Base-by-base conservation (phyloP, 345 rosid genomes). In the Syzygium jambos region DNA sequence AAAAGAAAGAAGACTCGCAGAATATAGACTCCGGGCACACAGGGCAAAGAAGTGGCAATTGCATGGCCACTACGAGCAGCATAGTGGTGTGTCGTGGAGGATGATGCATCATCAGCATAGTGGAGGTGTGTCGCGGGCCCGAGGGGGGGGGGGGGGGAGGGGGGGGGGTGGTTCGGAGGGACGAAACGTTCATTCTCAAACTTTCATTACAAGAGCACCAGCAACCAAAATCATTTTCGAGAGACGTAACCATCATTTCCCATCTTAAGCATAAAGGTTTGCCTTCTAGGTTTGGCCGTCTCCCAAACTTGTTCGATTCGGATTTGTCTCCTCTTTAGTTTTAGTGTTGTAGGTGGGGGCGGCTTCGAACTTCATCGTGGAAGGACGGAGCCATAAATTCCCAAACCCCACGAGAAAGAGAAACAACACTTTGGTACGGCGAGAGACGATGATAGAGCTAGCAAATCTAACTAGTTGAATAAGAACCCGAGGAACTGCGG, bases 211-310 rank as follows among this genome's bases (percentile, higher is more conserved):
- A 19, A 68, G 25, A 68, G 80, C 80, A 34, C 57, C 23, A 55
- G 87, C 52, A 14, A 53, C 84, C 63, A 25, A 68, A 22, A 68
- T 68, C 52, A 73, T 29, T 52, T 52, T 86, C 52, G 38, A 86
- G 84, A 86, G 21, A 78, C 84, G 85, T 61, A 85, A 41, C 52
- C 84, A 87, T 85, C 89, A 82, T 77, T 85, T 38, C 46, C 85
- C 59, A 85, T 85, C 77, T 55, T 51, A 73, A 59, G 30, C 52
- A 10, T 7, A 54, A 59, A 86, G 38, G 22, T 52, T 19, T 46
- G 11, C 85, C 82, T 51, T 46, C 29, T 4, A 22, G 2, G 16
- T 34, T 34, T 65, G 84, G 7, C 84, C 38, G 51, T 52, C 78
- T 65, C 19, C 78, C 78, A 34, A 30, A 49, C 84, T 43, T 27